These are phyloP conservation scores for Neurospora hispaniola DNA, from an alignment of 495 filamentous ascomycete species.

Conservation along the genomic window DNA sequence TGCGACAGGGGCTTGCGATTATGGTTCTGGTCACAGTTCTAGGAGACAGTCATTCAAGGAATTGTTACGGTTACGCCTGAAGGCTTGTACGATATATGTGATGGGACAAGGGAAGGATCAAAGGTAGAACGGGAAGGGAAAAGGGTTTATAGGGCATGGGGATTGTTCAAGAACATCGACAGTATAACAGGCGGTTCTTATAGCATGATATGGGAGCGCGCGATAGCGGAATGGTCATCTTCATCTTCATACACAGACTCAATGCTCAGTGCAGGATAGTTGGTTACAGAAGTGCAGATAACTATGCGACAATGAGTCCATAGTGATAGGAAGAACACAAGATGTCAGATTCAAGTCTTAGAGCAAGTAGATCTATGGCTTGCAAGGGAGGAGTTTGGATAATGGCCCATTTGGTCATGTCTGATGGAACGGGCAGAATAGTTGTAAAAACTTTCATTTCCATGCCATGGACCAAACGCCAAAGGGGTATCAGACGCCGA, in stretches of 20 bases:
- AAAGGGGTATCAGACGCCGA: not conserved
- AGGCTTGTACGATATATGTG: not conserved
- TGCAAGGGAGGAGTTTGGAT: not conserved
- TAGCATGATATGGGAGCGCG: not conserved
- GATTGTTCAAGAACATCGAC: not conserved
- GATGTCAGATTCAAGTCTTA: not conserved
- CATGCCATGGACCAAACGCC: not conserved
- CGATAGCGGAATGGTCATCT: not conserved
- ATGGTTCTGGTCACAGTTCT: no score
- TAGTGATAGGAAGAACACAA: not conserved
- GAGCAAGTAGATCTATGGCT: not conserved
- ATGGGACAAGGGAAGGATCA: not conserved
- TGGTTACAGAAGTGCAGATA: not conserved
- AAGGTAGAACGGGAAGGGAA: not conserved
- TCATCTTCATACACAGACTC: not conserved
- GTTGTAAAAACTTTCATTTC: not conserved
- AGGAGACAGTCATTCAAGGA: not conserved
- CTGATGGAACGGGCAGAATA: not conserved
- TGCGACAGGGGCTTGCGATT: no score
- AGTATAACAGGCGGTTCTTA: not conserved
- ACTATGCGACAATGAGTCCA: not conserved
- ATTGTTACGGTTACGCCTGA: not conserved
- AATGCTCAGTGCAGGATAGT: not conserved
- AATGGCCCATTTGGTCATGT: not conserved
- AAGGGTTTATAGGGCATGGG: not conserved